These are phyloP conservation scores for Penicillium sp. DNA, from an alignment of 2,329 filamentous ascomycete genomes.

Conservation along the genomic window DNA sequence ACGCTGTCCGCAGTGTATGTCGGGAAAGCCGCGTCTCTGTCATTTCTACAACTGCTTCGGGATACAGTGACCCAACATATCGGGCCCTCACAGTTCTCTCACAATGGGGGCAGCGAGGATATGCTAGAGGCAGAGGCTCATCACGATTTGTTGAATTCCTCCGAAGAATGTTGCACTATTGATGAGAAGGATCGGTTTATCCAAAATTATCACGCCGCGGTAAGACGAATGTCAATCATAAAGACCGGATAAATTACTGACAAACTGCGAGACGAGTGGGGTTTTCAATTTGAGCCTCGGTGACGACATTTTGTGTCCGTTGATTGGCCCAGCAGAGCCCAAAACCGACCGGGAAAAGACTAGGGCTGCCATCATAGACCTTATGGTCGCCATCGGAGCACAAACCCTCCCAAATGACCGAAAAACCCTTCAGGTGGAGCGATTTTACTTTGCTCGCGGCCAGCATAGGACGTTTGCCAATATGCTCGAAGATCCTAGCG, in stretches of 20 bases:
- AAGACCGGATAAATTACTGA: neutral
- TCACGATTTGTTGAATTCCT: constrained; percentile 27
- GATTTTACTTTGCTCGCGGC: constrained; percentile 42
- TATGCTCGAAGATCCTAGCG: constrained; percentile 48
- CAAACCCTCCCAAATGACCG: constrained; percentile 36
- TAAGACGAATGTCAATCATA: constrained; percentile 10
- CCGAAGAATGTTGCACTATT: constrained; percentile 25
- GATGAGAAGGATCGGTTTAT: constrained; percentile 30
- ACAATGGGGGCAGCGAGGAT: constrained; percentile 43
- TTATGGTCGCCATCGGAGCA: constrained; percentile 48
- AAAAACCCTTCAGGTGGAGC: constrained; percentile 27
- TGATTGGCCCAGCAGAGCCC: constrained; percentile 7
- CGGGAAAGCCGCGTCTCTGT: constrained; percentile 37
- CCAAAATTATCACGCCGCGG: constrained; percentile 24
- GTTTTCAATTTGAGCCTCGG: constrained; percentile 33
- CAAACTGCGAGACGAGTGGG: constrained; percentile 32
- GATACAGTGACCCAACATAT: constrained; percentile 43
- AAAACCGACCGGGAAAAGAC: constrained; percentile 21
- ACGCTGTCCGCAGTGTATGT: constrained; percentile 26
- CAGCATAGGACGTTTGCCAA: constrained; percentile 43
- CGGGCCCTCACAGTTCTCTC: constrained; percentile 48
- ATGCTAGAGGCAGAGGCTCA: constrained; percentile 46
- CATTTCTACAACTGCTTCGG: constrained; percentile 49
- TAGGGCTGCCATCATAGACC: constrained; percentile 30
- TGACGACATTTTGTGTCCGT: constrained; percentile 18